Evolutionary conservation across 495 filamentous ascomycete species (phyloP).

Genomic region (Alectoria sarmentosa): DNA sequence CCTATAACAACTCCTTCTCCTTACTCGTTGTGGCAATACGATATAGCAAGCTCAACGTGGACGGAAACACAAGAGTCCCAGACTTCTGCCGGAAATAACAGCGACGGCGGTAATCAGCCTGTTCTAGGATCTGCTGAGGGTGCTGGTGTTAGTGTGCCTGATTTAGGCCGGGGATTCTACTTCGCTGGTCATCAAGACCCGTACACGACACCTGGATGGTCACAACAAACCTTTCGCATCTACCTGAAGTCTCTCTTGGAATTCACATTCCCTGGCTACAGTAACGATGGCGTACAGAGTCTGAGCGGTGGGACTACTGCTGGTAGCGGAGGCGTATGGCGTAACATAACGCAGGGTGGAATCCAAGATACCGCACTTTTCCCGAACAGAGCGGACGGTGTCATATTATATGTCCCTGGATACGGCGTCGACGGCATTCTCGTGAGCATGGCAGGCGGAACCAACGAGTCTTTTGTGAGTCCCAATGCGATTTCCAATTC

Average conservation of each 20-base stretch:
- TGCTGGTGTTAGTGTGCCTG: conserved; percentile 59
- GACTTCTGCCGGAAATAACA: conserved; percentile 52
- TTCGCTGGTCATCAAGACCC: conserved; percentile 69
- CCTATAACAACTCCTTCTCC: conserved; percentile 45
- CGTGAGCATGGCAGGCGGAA: conserved; percentile 63
- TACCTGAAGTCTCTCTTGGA: conserved; percentile 71
- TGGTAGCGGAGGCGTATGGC: conserved; percentile 48
- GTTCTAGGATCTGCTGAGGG: conserved; percentile 64
- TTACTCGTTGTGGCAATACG: conserved; percentile 59
- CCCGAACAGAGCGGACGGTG: conserved; percentile 62
- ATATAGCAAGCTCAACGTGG: conserved; percentile 52
- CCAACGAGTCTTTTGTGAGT: conserved; percentile 49
- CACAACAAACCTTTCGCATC: conserved; percentile 46
- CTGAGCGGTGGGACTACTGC: conserved; percentile 45
- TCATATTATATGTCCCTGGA: conserved; percentile 63
- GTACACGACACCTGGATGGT: conserved; percentile 65
- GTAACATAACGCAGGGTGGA: conserved; percentile 66
- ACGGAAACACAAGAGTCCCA: conserved; percentile 47
- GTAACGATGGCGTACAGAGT: conserved; percentile 48
- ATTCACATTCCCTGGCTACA: conserved; percentile 61
- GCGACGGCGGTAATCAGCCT: conserved; percentile 42
- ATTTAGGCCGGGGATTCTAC: conserved; percentile 62
- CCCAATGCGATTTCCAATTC: no score
- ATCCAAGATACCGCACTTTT: conserved; percentile 57
- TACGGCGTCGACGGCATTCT: conserved; percentile 63